Conservation (phyloP, 805 yeast species). For the Kuraishia piskuri region DNA sequence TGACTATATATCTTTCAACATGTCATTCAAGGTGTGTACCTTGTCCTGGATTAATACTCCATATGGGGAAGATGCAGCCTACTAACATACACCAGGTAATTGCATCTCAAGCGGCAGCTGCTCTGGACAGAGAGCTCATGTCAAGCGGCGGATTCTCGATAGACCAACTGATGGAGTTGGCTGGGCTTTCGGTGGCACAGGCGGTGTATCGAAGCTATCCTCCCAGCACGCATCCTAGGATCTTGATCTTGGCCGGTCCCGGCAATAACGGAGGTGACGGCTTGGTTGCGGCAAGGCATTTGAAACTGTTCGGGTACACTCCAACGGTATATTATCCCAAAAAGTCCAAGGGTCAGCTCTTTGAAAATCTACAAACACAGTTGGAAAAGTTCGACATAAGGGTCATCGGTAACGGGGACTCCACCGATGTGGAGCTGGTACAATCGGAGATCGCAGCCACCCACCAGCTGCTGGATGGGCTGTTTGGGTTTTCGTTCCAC, state of each 20-base stretch:
- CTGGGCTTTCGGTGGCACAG: constrained; percentile 91
- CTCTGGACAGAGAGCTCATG: constrained; percentile 82
- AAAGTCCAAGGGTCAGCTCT: constrained; percentile 46
- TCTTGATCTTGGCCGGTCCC: constrained; percentile 81
- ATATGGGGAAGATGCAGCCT: background rate
- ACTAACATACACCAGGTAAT: constrained; percentile 27
- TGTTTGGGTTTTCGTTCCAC: constrained; percentile 89
- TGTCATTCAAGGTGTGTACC: background rate
- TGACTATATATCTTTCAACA: no score
- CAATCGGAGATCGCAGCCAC: constrained; percentile 22
- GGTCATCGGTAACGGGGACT: constrained; percentile 34
- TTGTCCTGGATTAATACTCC: background rate
- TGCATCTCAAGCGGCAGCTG: constrained; percentile 55
- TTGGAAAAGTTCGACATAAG: constrained; percentile 55
- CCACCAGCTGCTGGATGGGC: constrained; percentile 61
- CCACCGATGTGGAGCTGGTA: constrained; percentile 18
- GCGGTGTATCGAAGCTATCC: constrained; percentile 68
- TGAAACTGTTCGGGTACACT: constrained; percentile 67
- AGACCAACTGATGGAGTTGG: constrained; percentile 92
- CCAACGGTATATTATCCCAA: constrained; percentile 82
- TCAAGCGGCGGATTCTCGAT: constrained; percentile 71
- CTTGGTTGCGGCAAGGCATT: constrained; percentile 87
- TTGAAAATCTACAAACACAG: constrained; percentile 55
- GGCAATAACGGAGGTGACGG: constrained; percentile 99
- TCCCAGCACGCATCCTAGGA: constrained; percentile 29